Conservation (phyloP, 2,329 filamentous ascomycete species). For the Pseudocercospora vitis region DNA sequence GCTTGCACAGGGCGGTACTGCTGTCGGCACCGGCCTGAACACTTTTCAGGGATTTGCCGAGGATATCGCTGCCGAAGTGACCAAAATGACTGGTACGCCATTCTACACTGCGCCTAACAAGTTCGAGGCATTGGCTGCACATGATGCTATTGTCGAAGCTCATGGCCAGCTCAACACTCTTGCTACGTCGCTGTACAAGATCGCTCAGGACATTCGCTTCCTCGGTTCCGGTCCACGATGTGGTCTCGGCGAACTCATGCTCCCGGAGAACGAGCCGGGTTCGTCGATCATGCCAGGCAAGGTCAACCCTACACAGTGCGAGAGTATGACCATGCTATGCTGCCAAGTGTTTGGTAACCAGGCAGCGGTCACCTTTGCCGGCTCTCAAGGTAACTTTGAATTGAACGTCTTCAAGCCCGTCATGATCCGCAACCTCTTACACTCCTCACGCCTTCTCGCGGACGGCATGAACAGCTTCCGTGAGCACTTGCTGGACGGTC, state of each 20-base stretch:
- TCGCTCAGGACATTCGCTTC: constrained; percentile 96
- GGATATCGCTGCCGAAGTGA: constrained; percentile 85
- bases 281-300: constrained; percentile 99
- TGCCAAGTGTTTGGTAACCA: constrained; percentile 98
- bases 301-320: constrained; percentile 98
- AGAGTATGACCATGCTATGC: constrained; percentile 96
- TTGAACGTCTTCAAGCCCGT: constrained; percentile 99
- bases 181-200: constrained; percentile 90
- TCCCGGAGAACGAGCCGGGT: constrained; percentile 97
- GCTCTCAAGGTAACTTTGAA: constrained; percentile 98
- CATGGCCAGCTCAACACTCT: constrained; percentile 92
- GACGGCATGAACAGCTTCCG: constrained; percentile 96
- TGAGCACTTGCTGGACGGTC: constrained; percentile 83
- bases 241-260: constrained; percentile 86
- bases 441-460: constrained; percentile 82
- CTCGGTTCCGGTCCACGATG: constrained; percentile 94
- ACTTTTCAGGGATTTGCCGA: constrained; percentile 95
- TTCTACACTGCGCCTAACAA: constrained; percentile 99
- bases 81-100: constrained; percentile 85
- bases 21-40: constrained; percentile 96
- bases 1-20: constrained; percentile 92
- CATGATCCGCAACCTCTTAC: constrained; percentile 90
- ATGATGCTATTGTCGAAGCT: constrained; percentile 94
- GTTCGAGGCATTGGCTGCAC: constrained; percentile 93
- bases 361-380: constrained; percentile 85